Conservation (phyloP, 106 monocot genomes). For the Gastrodia elata region DNA sequence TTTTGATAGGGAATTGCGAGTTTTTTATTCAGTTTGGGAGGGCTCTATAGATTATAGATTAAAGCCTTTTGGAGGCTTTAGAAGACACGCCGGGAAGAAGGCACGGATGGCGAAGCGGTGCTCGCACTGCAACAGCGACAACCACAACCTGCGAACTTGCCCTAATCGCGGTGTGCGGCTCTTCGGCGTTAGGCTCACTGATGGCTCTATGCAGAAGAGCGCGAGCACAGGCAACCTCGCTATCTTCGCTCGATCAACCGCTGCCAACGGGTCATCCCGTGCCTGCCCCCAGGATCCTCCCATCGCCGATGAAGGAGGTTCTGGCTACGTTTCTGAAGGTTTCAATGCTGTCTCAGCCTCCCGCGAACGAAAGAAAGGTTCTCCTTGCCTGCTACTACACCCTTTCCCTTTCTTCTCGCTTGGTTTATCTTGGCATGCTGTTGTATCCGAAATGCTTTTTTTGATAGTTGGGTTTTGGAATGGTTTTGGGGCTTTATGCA, state of each 20-base stretch:
- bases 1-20: no score
- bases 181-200: constrained; percentile 17
- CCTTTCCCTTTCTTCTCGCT: no score
- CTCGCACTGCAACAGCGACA: constrained; percentile 19
- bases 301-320: constrained; percentile 18
- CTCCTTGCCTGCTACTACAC: no score
- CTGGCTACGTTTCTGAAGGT: constrained; percentile 87
- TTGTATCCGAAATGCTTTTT: no score
- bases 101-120: constrained; percentile 15
- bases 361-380: constrained; percentile 85
- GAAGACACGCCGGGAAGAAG: no score
- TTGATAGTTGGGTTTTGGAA: no score
- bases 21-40: no score
- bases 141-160: constrained; percentile 15
- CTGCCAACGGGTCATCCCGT: constrained; percentile 40
- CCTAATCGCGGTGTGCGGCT: constrained; percentile 11
- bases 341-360: constrained; percentile 54
- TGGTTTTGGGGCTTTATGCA: no score
- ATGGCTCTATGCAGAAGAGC: constrained; percentile 36
- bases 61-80: no score
- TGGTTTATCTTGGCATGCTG: no score
- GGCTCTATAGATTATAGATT: no score
- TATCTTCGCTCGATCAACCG: constrained; percentile 41
- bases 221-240: constrained; percentile 54
- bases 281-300: constrained; percentile 22